These are phyloP conservation scores for Vitis rotundifolia DNA, from an alignment of 164 flowering plant species.

Conservation along the genomic window DNA sequence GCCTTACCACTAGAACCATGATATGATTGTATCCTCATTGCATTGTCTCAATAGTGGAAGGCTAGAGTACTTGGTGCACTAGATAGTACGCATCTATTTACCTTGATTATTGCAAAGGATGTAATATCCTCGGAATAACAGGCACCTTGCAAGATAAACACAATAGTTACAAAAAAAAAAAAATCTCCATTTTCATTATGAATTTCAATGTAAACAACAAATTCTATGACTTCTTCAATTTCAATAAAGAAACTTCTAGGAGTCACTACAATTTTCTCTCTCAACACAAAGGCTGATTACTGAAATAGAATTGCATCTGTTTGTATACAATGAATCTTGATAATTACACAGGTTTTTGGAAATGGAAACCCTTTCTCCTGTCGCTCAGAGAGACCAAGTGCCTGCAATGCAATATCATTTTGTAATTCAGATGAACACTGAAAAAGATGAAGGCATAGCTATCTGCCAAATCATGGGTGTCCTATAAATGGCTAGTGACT, in stretches of 20 bases:
- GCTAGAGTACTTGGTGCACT: background rate
- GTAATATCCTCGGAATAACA: background rate
- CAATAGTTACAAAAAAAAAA: background rate
- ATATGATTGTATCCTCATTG: background rate
- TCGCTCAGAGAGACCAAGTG: conserved; percentile 6
- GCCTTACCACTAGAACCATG: conserved; percentile 1
- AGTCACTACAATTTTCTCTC: background rate
- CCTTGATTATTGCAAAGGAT: background rate
- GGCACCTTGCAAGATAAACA: background rate
- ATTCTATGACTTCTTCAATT: background rate
- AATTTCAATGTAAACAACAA: background rate
- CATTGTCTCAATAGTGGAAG: background rate
- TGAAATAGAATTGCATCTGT: conserved; percentile 1
- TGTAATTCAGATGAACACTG: conserved; percentile 5
- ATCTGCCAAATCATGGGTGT: background rate
- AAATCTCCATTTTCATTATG: background rate
- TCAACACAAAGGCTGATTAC: background rate
- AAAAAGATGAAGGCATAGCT: conserved; percentile 1
- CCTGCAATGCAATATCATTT: conserved; percentile 9
- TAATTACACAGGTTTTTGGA: background rate
- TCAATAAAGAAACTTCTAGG: background rate
- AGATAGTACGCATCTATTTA: background rate
- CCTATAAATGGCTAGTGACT: background rate
- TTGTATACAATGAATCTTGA: conserved; percentile 1
- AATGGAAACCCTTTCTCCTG: conserved; percentile 1